Evolutionary conservation across 305 asterid species (phyloP).

Genomic region (Fraxinus paxiana): DNA sequence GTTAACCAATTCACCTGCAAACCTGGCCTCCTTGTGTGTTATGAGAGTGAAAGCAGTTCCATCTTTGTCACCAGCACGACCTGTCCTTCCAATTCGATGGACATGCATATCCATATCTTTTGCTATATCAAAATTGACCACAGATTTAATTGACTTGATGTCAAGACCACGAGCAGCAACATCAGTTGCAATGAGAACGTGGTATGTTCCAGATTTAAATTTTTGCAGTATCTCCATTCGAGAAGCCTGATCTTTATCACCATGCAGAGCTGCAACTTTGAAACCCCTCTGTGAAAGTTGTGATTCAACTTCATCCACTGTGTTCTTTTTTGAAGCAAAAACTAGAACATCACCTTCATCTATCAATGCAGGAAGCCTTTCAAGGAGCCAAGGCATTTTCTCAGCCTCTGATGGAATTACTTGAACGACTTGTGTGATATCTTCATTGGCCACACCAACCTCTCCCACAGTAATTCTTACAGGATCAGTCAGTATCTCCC

Average conservation of each 20-base stretch:
- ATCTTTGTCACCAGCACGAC: constrained; percentile 99
- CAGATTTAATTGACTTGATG: constrained; percentile 93
- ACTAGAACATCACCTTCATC: constrained; percentile 91
- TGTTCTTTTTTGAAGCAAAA: constrained; percentile 84
- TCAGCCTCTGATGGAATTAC: constrained; percentile 75
- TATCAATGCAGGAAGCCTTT: constrained; percentile 77
- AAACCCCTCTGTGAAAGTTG: constrained; percentile 65
- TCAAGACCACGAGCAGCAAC: constrained; percentile 99
- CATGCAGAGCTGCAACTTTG: constrained; percentile 91
- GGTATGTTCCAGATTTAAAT: constrained; percentile 83
- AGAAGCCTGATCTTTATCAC: constrained; percentile 96
- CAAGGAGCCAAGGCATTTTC: constrained; percentile 88
- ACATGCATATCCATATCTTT: constrained; percentile 99
- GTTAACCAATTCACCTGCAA: constrained; percentile 88
- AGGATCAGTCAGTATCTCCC: constrained; percentile 92
- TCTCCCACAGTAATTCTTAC: constrained; percentile 88
- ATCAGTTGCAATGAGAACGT: constrained; percentile 94
- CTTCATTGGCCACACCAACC: constrained; percentile 96
- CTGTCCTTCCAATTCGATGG: constrained; percentile 96
- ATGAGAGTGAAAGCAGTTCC: constrained; percentile 94
- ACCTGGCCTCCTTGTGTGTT: constrained; percentile 91
- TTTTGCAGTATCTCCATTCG: constrained; percentile 89
- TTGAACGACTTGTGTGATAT: constrained; percentile 80
- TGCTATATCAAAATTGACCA: constrained; percentile 86
- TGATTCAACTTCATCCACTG: constrained; percentile 82